These are phyloP conservation scores for Mucor ambiguus DNA, from an alignment of 371 early-diverging fungal genomes.

Conservation along the genomic window DNA sequence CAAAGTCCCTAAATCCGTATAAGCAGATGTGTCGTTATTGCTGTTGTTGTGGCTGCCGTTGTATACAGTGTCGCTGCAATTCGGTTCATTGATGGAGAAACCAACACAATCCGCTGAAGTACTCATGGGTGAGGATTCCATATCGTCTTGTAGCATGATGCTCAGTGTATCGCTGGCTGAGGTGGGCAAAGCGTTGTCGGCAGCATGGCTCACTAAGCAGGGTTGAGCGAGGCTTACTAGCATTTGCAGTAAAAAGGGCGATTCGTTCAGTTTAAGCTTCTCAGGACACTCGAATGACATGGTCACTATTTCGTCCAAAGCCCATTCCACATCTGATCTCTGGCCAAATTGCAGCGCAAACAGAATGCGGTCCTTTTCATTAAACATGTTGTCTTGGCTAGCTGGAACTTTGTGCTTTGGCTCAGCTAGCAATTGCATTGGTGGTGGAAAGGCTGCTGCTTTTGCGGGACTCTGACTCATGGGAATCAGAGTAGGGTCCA, in stretches of 20 bases:
- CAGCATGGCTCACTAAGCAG: slow-evolving; percentile 14
- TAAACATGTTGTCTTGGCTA: not conserved
- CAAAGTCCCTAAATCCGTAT: slow-evolving; percentile 17
- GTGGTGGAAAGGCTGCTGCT: too few relatives aligned
- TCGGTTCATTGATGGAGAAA: not conserved
- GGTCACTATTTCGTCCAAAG: slow-evolving; percentile 70
- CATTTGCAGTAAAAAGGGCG: slow-evolving; percentile 66
- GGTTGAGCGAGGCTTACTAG: slow-evolving; percentile 34
- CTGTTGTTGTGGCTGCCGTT: not conserved
- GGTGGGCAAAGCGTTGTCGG: slow-evolving; percentile 19
- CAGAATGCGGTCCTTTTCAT: slow-evolving; percentile 67
- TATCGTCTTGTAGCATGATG: slow-evolving; percentile 15
- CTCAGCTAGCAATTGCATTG: not conserved
- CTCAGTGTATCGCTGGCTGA: slow-evolving; percentile 13
- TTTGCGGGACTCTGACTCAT: not conserved
- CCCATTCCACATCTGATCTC: slow-evolving; percentile 83
- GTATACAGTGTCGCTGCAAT: not conserved
- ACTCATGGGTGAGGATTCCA: not conserved
- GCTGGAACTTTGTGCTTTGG: not conserved
- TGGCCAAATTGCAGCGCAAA: slow-evolving; percentile 66
- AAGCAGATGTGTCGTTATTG: not conserved
- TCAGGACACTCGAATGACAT: slow-evolving; percentile 59
- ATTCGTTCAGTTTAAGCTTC: slow-evolving; percentile 58
- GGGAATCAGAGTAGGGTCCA: slow-evolving; percentile 4
- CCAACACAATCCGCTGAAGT: too few relatives aligned